Evolutionary conservation across 225 moss, liverwort and hornwort species (phyloP), one percentile per base, ranked within the genome.

Genomic region (Sphagnum contortum): DNA sequence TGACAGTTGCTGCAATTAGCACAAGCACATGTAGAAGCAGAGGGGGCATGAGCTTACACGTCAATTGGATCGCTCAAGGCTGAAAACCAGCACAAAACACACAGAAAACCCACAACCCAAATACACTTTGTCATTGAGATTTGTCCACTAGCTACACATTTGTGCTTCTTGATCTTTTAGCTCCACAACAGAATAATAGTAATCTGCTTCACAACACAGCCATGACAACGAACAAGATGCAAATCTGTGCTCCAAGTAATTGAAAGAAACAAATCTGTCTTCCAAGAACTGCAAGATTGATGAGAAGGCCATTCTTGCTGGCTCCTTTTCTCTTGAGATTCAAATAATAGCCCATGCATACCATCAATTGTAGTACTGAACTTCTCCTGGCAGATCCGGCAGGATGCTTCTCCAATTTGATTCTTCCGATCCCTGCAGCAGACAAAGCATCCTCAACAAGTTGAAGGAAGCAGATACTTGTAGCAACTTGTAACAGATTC

Each of bases 1-100:
- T 29, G 29, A 29, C 29, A 29, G 29, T 29, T 29, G 29, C 29
- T 29, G 29, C 29, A 29, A 29, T 29, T 29, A 29, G 29, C 29
- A 29, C 29, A 29, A 29, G n/a, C 29, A 29, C 29, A 52, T 52
- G 7, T 52, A 52, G 6, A 6, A 52, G 52, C 7, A 52, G 9
- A 9, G 52, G 52, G 52, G 52, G 52, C 6, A 44, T 8, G 50
- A 12, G 74, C 78, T 70, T 77, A 93, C 45, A 93, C 88, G 62
- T 93, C 92, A 55, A 93, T 90, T 9, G 90, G 88, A 9, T 86
- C 90, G 74, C 86, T 90, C 66, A 93, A 68, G 44, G 90, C 90
- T 87, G 52, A 52, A 52, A 52, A 9, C 52, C 52, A 5, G 52
- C 52, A 5, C 52, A 52, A 52, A 52, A 9, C 52, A 6, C 52